Evolutionary conservation across 2,329 filamentous ascomycete species (phyloP), one percentile per base, ranked within the genome.

Genomic region (Neonectria punicea): DNA sequence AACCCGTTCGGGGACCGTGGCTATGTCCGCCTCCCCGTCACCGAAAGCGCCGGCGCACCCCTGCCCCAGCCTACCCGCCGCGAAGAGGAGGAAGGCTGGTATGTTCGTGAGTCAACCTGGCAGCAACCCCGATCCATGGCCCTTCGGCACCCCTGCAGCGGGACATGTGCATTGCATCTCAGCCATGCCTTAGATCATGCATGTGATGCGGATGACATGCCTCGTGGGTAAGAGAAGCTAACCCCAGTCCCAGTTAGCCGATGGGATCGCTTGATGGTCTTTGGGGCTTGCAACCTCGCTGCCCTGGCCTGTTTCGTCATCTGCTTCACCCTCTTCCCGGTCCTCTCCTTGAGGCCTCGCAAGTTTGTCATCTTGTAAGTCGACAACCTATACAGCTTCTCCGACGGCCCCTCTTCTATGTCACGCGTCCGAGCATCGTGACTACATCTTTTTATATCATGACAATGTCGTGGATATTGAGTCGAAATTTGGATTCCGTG

Each of bases 311-410:
- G 97, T 84, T 98, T 99, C 84, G 89, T 97, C 78, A 89, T 97
- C 74, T 94, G 93, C 85, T 97, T 98, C 83, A 91, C 91, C 73
- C 85, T 98, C 62, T 95, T 97, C 82, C 94, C 94, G 59, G 86
- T 94, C 66, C 86, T 98, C 71, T 87, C 92, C 71, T 81, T 93
- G 70, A 90, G 87, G 78, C 94, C 95, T 72, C 89, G 92, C 81
- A 99, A 98, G 85, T 98, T 99, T 85, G 94, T 95, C 60, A 94
- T 97, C 70, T 81, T 98, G 96, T 98, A 90, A 92, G 95, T 95
- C 67, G 70, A 71, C 69, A 61, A 56, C 57, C 51, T 57, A 34
- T 57, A 34, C 50, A 58, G 20, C 44, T 51, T 57, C 46, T 39
- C 56, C 58, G 46, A 49, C 51, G 32, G 32, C 58, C 58, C 61